A percentile compares a stretch with the other conserved stretches of the same genome.
Conservation (phyloP, 345 rosid species). For the Ceriops decandra region DNA sequence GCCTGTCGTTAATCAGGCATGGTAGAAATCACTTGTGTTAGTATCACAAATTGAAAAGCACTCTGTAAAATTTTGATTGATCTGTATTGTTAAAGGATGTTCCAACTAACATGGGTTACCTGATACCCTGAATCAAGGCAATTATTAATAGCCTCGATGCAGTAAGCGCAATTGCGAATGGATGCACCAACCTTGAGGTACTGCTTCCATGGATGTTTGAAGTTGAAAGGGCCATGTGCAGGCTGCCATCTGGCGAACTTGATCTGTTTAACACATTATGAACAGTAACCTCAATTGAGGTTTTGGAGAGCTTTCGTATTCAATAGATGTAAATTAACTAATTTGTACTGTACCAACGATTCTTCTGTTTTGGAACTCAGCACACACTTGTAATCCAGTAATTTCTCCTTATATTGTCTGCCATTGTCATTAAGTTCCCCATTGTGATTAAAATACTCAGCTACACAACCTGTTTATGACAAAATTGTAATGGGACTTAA, state of each 20-base stretch:
- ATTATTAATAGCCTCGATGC: slow-evolving; percentile 39
- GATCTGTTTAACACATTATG: slow-evolving; percentile 22
- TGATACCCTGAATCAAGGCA: slow-evolving; percentile 34
- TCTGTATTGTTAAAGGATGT: background rate
- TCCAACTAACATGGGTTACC: slow-evolving; percentile 9
- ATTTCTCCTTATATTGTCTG: slow-evolving; percentile 21
- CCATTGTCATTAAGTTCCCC: slow-evolving; percentile 12
- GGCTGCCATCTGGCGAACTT: slow-evolving; percentile 55
- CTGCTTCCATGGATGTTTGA: slow-evolving; percentile 54
- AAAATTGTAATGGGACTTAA: background rate
- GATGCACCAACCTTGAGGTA: slow-evolving; percentile 43
- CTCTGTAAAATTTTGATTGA: background rate
- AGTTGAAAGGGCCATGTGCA: slow-evolving; percentile 47
- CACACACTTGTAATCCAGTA: slow-evolving; percentile 42
- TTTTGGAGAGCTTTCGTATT: background rate
- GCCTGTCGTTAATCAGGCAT: slow-evolving; percentile 21
- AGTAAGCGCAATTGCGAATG: slow-evolving; percentile 37
- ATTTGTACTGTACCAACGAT: slow-evolving; percentile 33
- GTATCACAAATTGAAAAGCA: background rate
- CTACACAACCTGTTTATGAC: slow-evolving; percentile 37
- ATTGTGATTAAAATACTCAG: slow-evolving; percentile 23
- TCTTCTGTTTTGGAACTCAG: slow-evolving; percentile 46
- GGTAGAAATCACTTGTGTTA: background rate
- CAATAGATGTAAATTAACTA: background rate
- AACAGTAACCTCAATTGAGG: background rate